A percentile compares a stretch with the other conserved stretches of the same genome.
phyloP scores from a whole-genome alignment of 78 protist genomes.

The Tieghemostelium lacteum region DNA sequence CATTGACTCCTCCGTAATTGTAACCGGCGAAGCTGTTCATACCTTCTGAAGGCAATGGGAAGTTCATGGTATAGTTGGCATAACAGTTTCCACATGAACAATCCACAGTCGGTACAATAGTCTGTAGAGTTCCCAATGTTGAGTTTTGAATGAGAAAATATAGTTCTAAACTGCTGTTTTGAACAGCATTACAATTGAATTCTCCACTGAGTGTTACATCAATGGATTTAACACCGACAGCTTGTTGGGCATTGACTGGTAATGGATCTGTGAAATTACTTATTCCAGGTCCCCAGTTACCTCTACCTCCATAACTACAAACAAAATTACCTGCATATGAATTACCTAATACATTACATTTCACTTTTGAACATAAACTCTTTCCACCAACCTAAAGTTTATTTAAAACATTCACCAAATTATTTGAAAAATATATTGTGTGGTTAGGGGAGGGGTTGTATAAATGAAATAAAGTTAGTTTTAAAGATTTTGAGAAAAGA shows the following conservation, averaged over 20 bases:
- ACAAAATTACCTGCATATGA: neutral
- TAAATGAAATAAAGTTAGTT: no score
- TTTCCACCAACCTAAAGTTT: neutral
- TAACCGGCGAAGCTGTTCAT: neutral
- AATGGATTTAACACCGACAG: slow-evolving; percentile 4
- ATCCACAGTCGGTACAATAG: neutral
- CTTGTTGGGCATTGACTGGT: neutral
- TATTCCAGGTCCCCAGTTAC: slow-evolving; percentile 28
- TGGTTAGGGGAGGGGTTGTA: no score
- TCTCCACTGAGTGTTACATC: neutral
- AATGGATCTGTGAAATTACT: slow-evolving; percentile 17
- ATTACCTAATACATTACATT: neutral
- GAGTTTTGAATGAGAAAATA: neutral
- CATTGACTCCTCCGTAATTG: slow-evolving; percentile 2
- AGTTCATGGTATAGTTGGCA: neutral
- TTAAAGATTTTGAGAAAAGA: no score
- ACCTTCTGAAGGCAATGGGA: neutral
- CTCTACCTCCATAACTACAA: neutral
- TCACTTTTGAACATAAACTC: neutral
- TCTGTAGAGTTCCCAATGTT: neutral
- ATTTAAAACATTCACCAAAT: no score
- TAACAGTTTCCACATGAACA: slow-evolving; percentile 19
- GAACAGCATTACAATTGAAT: neutral
- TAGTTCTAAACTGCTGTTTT: neutral
- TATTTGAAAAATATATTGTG: no score